Base-by-base conservation (phyloP, 305 asterid species). In the Fraxinus nigra region DNA sequence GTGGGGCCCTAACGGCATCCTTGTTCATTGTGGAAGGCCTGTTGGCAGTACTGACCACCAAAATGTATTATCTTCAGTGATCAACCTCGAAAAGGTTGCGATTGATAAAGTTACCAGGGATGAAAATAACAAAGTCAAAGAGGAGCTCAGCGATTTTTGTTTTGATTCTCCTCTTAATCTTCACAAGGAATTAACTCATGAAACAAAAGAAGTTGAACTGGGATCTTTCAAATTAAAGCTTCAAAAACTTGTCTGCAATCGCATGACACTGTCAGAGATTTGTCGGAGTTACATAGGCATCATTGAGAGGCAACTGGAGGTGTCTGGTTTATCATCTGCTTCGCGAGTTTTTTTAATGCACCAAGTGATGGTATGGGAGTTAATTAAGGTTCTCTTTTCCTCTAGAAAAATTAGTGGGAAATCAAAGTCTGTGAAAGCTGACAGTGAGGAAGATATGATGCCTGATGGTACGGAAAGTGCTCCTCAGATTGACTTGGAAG, bases 1-100 rank as follows among this genome's bases (percentile, higher is more conserved):
- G 79, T 96, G 99, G 99, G 99, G 99, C 76, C 98, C 98, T 30
- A 93, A 91, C 85, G 98, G 99, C 8, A 88, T 91, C 76, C 97
- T 96, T 85, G 92, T 94, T 83, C 98, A 96, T 89, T 92, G 98
- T 86, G 99, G 98, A 43, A 89, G 78, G 87, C 94, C 94, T 82
- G 92, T 93, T 89, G 93, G 97, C 72, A 87, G 92, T 86, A 85
- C 82, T 72, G 85, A 75, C 76, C 24, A 87, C 77, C 85, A 70
- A 13, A 65, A 83, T 85, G 89, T 88, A 72, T 85, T 93, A 83
- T 94, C 98, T 80, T 96, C 99, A 63, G 90, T 89, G 80, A 90
- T 96, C 84, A 88, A 88, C 72, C 79, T 96, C n/a, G 98, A 96
- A 90, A 94, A 89, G 92, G 97, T 92, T 76, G 95, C 95, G 75